Base-by-base conservation (phyloP, 2,329 filamentous ascomycete genomes). In the Ophiostoma australiae region DNA sequence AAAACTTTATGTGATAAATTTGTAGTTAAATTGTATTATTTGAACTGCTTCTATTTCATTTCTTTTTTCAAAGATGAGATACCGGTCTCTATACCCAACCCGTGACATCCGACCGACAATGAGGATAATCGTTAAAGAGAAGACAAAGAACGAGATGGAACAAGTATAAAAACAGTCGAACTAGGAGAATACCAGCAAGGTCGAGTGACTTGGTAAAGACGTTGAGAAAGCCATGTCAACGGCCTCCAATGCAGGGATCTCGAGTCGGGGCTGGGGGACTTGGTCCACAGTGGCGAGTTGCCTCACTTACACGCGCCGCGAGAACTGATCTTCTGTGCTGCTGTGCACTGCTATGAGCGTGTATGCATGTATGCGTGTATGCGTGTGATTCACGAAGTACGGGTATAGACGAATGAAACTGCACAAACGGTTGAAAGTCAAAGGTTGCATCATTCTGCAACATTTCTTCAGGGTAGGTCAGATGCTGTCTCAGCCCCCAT, bases 211-310 rank as follows among this genome's bases (percentile, higher is more conserved):
- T 41, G 39, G 39, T 63, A 15, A 67, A 17, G 37, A 44, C 11
- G 37, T 27, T 41, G 20, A 27, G 20, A 44, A 69, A 35, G 33
- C 55, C 35, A 27, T 39, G 37, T 67, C 58, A 44, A 68, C 63
- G 70, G 52, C 66, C 55, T 70, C 66, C 37, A 5, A 66, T 23
- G 44, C 65, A 68, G 37, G 66, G n/a, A 41, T 66, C 58, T 33
- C 27, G 58, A 27, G 27, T 33, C 23, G 13, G 55, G 55, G 55
- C 55, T 61, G 55, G 27, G 52, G 55, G 58, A 58, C 23, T 3
- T 52, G 13, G 58, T 66, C 70, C 70, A 71, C 70, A 69, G 67
- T 71, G 67, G 70, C 70, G n/a, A 35, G 23, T 2, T 35, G 23
- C 69, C 55, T 44, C 23, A 35, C 23, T 68, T 68, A 69, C 20